These are phyloP conservation scores for Fusarium euwallaceae DNA, from an alignment of 2,329 filamentous ascomycete genomes.

Conservation along the genomic window DNA sequence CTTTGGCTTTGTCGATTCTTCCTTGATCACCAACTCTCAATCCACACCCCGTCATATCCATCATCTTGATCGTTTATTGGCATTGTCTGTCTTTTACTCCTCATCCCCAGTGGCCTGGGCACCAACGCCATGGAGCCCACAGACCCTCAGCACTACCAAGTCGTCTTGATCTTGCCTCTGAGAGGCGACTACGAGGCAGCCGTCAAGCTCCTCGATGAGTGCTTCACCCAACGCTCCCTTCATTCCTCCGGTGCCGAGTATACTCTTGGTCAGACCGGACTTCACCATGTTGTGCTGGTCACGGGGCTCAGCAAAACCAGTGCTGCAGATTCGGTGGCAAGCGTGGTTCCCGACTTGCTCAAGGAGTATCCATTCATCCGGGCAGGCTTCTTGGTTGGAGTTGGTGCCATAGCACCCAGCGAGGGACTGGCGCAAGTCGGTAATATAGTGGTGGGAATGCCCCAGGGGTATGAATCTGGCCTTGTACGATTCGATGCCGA, in stretches of 20 bases:
- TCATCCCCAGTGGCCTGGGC: not conserved
- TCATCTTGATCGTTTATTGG: too few relatives aligned
- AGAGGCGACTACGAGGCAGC: not conserved
- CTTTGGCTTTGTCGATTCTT: not conserved
- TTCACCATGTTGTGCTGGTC: not conserved
- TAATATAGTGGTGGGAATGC: slow-evolving; percentile 2
- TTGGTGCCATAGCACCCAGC: rapidly evolving
- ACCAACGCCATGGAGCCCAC: not conserved
- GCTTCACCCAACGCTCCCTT: rapidly evolving
- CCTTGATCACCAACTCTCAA: not conserved
- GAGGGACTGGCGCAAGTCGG: not conserved
- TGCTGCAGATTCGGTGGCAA: rapidly evolving
- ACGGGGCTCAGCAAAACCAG: rapidly evolving
- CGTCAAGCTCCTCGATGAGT: rapidly evolving
- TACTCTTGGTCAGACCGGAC: not conserved
- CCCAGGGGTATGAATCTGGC: not conserved
- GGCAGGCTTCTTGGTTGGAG: slow-evolving; percentile 4
- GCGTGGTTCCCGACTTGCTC: not conserved
- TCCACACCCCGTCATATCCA: too few relatives aligned
- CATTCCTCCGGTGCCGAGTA: not conserved
- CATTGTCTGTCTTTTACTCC: not conserved
- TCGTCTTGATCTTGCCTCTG: not conserved
- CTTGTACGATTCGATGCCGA: not conserved
- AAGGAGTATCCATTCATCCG: rapidly evolving
- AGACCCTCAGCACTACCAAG: not conserved